Percentiles rank a stretch among this genome's conserved stretches.
Conservation (phyloP, 139 green algal species). For the Monoraphidium neglectum region DNA sequence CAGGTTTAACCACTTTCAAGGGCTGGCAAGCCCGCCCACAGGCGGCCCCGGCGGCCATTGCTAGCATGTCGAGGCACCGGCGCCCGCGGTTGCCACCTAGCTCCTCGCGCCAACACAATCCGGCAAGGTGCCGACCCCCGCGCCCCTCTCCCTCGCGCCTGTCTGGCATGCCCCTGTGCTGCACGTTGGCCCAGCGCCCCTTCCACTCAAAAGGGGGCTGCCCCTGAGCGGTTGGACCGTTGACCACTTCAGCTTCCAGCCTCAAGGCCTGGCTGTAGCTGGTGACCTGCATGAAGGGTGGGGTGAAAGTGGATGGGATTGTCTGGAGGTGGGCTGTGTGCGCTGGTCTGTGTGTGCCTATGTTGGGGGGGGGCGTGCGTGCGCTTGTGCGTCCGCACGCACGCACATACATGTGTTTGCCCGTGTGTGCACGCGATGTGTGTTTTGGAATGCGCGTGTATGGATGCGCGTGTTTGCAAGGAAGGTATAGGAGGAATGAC, state of each 20-base stretch:
- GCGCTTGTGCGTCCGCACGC: not conserved
- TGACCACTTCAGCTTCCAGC: conserved; percentile 49
- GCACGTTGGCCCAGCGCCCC: conserved; percentile 22
- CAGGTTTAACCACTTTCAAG: too few species aligned
- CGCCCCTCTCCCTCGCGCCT: not conserved
- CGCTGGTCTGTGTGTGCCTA: not conserved
- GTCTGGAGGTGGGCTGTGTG: not conserved
- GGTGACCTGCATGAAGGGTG: conserved; percentile 46
- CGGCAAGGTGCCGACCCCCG: not conserved
- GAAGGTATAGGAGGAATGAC: too few species aligned
- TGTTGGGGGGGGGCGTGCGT: too few species aligned
- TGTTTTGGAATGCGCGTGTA: too few species aligned
- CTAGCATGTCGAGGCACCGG: too few species aligned
- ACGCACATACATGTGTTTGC: not conserved
- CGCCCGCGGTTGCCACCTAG: too few species aligned
- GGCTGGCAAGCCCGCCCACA: too few species aligned
- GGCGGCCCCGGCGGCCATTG: too few species aligned
- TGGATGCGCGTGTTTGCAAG: too few species aligned
- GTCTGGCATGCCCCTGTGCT: conserved; percentile 46
- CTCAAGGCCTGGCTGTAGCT: conserved; percentile 36
- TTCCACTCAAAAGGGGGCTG: conserved; percentile 39
- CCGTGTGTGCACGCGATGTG: not conserved
- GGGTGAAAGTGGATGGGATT: not conserved
- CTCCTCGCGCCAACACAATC: not conserved
- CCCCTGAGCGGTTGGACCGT: conserved; percentile 41